Evolutionary conservation across 139 green algal genomes (phyloP), one percentile per base, ranked within the genome.

Genomic region (Asterochloris sp.): DNA sequence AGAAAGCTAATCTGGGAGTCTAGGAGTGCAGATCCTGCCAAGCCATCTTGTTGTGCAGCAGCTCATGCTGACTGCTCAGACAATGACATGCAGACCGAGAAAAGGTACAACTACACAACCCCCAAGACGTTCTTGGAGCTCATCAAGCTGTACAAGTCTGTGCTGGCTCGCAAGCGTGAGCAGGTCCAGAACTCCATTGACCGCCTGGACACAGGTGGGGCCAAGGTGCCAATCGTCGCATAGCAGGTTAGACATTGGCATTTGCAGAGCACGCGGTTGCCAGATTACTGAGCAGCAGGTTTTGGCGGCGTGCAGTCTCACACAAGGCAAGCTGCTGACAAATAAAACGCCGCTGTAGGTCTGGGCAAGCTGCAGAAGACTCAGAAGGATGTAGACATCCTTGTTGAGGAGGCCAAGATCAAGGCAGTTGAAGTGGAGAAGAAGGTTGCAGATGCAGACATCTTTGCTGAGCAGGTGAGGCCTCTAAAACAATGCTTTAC

Each of bases 111-210:
- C 73, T 96, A 98, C 92, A 96, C 93, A 62, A 98, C 94, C 2
- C 94, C 94, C 73, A 98, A 98, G 92, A 95, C 93, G 0, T 96
- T 96, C 89, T 80, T 98, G 67, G 93, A 97, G 92, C 88, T 97
- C 28, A 97, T 96, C 88, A 94, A 95, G 90, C 91, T 98, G 29
- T 98, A 97, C 91, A 96, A 95, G 88, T 93, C 84, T 73, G 83
- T 96, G 83, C 92, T 96, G 27, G 74, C 85, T 1, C 60, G 75
- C 28, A 95, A 95, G 87, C 90, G 91, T 26, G 87, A 92, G 24
- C 69, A 75, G 62, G 64, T 73, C 15, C 71, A 89, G 75, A 81
- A 87, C 38, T 82, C 78, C 80, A 89, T 92, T 28, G 90, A 92
- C 76, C 88, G 93, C 29, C 91, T 97, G 61, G 91, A 96, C 83